Percentiles rank a stretch among this genome's conserved stretches.
Evolutionary conservation across 768 basidiomycete species (phyloP).

Genomic region (Auricularia sp.): DNA sequence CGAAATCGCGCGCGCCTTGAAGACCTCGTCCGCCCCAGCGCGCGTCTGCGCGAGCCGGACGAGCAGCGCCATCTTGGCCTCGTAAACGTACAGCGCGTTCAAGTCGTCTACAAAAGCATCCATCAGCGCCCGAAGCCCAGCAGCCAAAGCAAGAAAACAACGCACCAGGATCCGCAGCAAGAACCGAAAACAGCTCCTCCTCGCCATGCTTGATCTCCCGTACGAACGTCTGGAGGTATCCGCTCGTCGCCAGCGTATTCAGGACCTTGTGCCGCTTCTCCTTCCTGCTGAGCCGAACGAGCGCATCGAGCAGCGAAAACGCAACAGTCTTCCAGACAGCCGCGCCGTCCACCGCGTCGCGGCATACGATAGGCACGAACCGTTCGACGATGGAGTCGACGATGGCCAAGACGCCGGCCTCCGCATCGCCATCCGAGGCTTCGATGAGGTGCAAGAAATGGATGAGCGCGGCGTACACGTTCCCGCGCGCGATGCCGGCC

Average conservation of each 20-base stretch:
- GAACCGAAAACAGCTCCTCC: slow-evolving; percentile 54
- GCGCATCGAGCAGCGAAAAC: slow-evolving; percentile 83
- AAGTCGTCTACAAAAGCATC: slow-evolving; percentile 53
- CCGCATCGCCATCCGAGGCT: slow-evolving; percentile 13
- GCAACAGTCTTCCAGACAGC: no score
- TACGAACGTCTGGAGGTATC: slow-evolving; percentile 73
- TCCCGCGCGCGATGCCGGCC: slow-evolving; percentile 83
- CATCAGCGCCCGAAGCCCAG: neutral
- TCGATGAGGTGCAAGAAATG: slow-evolving; percentile 78
- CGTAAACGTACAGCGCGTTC: slow-evolving; percentile 87
- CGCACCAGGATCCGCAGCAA: slow-evolving; percentile 86
- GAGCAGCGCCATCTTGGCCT: slow-evolving; percentile 86
- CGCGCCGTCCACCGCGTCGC: no score
- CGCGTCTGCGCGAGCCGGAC: slow-evolving; percentile 71
- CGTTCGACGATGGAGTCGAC: slow-evolving; percentile 63
- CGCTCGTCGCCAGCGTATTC: slow-evolving; percentile 52
- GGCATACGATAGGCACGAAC: slow-evolving; percentile 57
- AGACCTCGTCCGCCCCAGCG: no score
- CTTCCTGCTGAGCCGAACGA: slow-evolving; percentile 7
- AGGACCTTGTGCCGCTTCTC: slow-evolving; percentile 62
- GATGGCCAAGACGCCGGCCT: slow-evolving; percentile 51
- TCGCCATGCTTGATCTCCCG: slow-evolving; percentile 78
- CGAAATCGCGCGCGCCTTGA: slow-evolving; percentile 50
- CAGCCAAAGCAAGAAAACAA: neutral
- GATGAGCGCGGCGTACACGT: slow-evolving; percentile 81